Conservation (phyloP, 148 eudicot genomes). For the Vaccinium darrowii region DNA sequence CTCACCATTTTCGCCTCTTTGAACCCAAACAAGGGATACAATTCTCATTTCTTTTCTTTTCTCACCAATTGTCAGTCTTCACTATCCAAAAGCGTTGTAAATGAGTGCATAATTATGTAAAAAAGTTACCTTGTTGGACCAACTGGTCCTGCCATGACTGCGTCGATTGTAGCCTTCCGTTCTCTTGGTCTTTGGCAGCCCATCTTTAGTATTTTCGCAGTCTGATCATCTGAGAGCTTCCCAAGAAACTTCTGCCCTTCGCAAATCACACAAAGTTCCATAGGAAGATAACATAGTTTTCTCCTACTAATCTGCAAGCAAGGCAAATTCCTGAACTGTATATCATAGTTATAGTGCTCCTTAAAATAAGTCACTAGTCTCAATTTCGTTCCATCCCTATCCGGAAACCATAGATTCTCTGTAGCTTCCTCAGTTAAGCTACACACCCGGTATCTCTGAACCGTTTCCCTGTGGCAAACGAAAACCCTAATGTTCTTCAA, state of each 20-base stretch:
- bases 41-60: background rate
- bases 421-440: conserved; percentile 77
- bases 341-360: conserved; percentile 83
- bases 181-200: conserved; percentile 82
- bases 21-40: background rate
- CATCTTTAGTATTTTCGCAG: conserved; percentile 76
- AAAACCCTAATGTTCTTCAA: conserved; percentile 74
- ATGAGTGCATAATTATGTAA: background rate
- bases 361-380: conserved; percentile 69
- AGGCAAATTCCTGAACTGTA: conserved; percentile 74
- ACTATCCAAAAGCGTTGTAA: background rate
- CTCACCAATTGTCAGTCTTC: background rate
- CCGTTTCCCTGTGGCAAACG: conserved; percentile 83
- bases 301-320: conserved; percentile 88
- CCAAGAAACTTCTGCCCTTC: conserved; percentile 97
- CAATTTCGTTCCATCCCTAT: conserved; percentile 64
- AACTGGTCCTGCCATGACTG: conserved; percentile 70
- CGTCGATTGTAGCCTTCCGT: conserved; percentile 69
- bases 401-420: conserved; percentile 70
- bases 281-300: conserved; percentile 84
- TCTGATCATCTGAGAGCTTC: conserved; percentile 91
- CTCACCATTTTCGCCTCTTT: background rate
- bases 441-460: conserved; percentile 71
- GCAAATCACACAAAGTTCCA: conserved; percentile 94
- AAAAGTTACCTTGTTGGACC: conserved; percentile 77